Percentiles rank a stretch among this genome's conserved stretches.
Conservation (phyloP, 2,329 filamentous ascomycete genomes). For the Colletotrichum abscissum region DNA sequence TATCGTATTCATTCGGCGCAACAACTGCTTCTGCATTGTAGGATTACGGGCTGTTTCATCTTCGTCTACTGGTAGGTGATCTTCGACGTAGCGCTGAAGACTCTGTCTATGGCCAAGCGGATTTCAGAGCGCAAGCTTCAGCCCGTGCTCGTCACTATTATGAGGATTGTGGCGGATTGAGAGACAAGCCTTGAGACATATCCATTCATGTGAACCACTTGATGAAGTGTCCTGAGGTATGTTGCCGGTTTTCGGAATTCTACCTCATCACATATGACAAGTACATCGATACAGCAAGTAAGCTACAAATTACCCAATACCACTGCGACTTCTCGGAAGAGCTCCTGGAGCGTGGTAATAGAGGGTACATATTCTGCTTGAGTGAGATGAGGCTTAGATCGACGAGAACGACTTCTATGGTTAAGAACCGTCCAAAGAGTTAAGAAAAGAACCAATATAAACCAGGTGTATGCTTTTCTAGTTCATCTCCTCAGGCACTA, state of each 20-base stretch:
- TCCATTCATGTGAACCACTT: not conserved
- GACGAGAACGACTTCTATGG: not conserved
- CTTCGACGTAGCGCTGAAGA: conserved; percentile 38
- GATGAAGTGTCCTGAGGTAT: not conserved
- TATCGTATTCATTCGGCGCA: not conserved
- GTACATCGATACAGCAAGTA: conserved; percentile 37
- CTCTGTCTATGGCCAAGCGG: conserved; percentile 40
- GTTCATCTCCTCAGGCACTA: conserved; percentile 53
- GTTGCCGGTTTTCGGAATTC: not conserved
- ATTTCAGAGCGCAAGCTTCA: conserved; percentile 41
- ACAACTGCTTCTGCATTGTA: not conserved
- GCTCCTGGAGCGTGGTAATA: conserved; percentile 38
- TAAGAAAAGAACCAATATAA: conserved; percentile 63
- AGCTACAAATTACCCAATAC: conserved; percentile 3
- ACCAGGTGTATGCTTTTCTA: conserved; percentile 58
- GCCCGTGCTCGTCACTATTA: conserved; percentile 6
- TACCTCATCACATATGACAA: conserved; percentile 7
- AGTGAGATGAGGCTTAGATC: not conserved
- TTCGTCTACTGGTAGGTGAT: conserved; percentile 37
- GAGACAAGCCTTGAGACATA: conserved; percentile 1
- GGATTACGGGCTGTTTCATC: not conserved
- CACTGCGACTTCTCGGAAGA: conserved; percentile 39
- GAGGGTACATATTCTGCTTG: conserved; percentile 34
- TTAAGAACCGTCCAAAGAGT: conserved; percentile 50
- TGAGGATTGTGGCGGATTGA: conserved; percentile 12